phyloP scores from a whole-genome alignment of 257 asterid species.

The Plectranthus barbatus region DNA sequence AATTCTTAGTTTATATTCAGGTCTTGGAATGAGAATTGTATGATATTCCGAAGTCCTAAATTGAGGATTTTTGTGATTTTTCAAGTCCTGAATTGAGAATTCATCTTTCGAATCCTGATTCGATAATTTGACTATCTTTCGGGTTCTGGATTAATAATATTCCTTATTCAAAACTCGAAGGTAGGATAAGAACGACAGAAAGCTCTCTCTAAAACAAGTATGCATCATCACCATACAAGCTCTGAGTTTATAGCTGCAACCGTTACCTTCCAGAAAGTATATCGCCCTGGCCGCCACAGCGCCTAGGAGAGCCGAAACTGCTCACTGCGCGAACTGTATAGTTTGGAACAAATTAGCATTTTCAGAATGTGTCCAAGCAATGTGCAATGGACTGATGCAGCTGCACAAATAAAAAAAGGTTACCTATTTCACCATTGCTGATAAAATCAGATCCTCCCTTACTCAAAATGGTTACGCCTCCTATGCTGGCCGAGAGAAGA shows the following conservation, averaged over 20 bases:
- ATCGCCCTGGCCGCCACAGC: conserved; percentile 99
- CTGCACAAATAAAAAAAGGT: not conserved
- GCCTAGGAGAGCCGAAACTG: conserved; percentile 83
- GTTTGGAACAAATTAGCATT: not conserved
- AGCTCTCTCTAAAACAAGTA: not conserved
- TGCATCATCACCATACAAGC: not conserved
- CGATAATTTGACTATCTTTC: too few relatives aligned
- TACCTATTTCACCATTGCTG: conserved; percentile 84
- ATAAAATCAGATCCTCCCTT: conserved; percentile 76
- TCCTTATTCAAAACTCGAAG: too few relatives aligned
- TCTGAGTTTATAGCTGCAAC: not conserved
- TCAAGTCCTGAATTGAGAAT: too few relatives aligned
- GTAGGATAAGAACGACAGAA: not conserved
- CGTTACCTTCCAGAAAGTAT: conserved; percentile 88
- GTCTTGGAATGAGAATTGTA: too few relatives aligned
- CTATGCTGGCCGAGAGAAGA: conserved; percentile 44
- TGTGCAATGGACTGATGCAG: too few relatives aligned
- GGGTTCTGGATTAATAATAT: too few relatives aligned
- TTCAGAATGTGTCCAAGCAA: not conserved
- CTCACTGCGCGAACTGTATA: conserved; percentile 60
- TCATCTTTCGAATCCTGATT: too few relatives aligned
- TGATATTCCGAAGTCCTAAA: too few relatives aligned
- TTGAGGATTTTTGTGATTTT: too few relatives aligned
- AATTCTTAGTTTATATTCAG: too few relatives aligned
- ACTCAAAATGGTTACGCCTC: conserved; percentile 72